Evolutionary conservation across 106 monocot species (phyloP).

Genomic region (Phalaenopsis equestris): DNA sequence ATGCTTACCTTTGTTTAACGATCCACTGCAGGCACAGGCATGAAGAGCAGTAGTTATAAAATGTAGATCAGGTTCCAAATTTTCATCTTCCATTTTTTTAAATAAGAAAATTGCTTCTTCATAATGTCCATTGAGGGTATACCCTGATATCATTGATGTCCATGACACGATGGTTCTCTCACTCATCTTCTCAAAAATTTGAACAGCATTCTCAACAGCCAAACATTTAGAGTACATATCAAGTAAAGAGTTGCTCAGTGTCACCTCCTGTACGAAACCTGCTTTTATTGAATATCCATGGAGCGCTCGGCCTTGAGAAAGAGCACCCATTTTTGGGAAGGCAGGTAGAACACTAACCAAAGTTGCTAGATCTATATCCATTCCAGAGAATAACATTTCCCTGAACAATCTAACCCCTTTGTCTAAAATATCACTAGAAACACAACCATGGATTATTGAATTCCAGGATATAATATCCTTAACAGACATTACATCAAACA

Average conservation of each 20-base stretch:
- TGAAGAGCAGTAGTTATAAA: slow-evolving; percentile 52
- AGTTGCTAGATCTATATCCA: slow-evolving; percentile 50
- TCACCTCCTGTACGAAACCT: slow-evolving; percentile 25
- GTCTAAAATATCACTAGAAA: slow-evolving; percentile 17
- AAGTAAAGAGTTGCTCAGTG: slow-evolving; percentile 43
- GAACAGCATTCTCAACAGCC: slow-evolving; percentile 24
- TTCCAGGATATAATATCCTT: slow-evolving; percentile 68
- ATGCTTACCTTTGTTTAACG: slow-evolving; percentile 37
- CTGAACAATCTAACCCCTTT: slow-evolving; percentile 31
- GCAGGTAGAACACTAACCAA: slow-evolving; percentile 56
- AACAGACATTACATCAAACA: slow-evolving; percentile 68
- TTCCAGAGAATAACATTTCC: slow-evolving; percentile 41
- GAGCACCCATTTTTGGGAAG: slow-evolving; percentile 27
- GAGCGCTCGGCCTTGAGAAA: slow-evolving; percentile 29
- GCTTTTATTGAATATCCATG: slow-evolving; percentile 60
- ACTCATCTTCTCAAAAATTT: slow-evolving; percentile 42
- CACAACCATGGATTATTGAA: slow-evolving; percentile 55
- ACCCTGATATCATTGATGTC: slow-evolving; percentile 63
- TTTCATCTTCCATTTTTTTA: slow-evolving; percentile 44
- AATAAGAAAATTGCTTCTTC: slow-evolving; percentile 51
- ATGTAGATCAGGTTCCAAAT: slow-evolving; percentile 37
- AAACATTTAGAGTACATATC: slow-evolving; percentile 79
- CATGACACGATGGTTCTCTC: slow-evolving; percentile 55
- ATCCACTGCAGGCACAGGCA: slow-evolving; percentile 49
- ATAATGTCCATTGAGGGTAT: slow-evolving; percentile 27